Base-by-base conservation (phyloP, 768 basidiomycete species). In the Ramaria rubella region DNA sequence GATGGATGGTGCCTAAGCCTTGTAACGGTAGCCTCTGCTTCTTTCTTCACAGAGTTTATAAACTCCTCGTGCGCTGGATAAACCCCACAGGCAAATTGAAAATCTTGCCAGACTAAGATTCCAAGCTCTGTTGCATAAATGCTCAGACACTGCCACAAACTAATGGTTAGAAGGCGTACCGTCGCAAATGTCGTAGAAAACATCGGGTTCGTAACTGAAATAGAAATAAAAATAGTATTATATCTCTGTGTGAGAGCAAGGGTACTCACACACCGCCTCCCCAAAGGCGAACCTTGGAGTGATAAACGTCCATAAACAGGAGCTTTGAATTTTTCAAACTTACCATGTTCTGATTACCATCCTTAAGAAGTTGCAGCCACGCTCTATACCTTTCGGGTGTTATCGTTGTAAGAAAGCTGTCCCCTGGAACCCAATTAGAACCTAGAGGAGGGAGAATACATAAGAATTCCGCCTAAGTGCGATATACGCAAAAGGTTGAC, bases 31-130 rank as follows among this genome's bases (percentile, higher is more conserved):
- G 65, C 65, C 52, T 71, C 69, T 4, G 72, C 77, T 62, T 78
- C 77, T 7, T 23, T 30, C 55, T 67, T 66, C 60, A 77, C 72
- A 50, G 64, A 72, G 24, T 60, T 65, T 26, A 72, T 53, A 43
- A 75, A 65, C 24, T 64, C 61, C 2, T 66, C 61, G 50, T 74
- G 66, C 1, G 75, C 74, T 4, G 75, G 74, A 60, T 77, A 75
- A 4, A 55, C 50, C 0, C 74, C 75, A 59, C 75, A 76, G 4
- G 72, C 75, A 55, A 78, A 78, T 63, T 70, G 68, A 62, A 78
- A 75, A 62, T 78, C 77, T 55, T 77, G 76, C 75, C 75, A 77
- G 6, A 78, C 75, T 15, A 78, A 61, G 9, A 78, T 63, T 24
- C 77, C 77, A 3, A 74, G 66, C 61, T 77, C 76, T 65, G 72